Evolutionary conservation across 2,329 filamentous ascomycete genomes (phyloP), one percentile per base, ranked within the genome.

Genomic region (Aureobasidium sp.): DNA sequence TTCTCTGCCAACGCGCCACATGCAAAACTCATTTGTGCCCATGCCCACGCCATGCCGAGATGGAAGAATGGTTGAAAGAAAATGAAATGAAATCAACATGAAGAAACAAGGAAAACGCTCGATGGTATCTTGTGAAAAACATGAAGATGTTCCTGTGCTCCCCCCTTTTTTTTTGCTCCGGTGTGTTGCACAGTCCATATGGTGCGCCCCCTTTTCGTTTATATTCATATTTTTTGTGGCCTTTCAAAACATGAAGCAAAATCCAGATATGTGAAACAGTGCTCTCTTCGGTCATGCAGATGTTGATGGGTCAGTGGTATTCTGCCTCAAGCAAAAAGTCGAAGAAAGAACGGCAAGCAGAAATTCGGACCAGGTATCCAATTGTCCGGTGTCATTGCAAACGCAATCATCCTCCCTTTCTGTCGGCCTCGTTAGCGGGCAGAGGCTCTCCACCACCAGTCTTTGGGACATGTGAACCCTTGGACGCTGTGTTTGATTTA

Each of bases 361-460:
- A 14, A 41, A 45, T 22, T 34, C 15, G 53, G 29, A 44, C 29
- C 34, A 45, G 20, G 39, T 57, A 57, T 57, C 42, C 53, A 57
- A 57, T 34, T 6, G n/a, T 29, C 37, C 36, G n/a, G 53, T 17
- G 42, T 20, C 15, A 20, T n/a, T 42, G 37, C 17, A 22, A 29
- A 6, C 29, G 45, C 29, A 29, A 2, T 62, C 51, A 62, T 29
- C 78, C 78, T 14, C 78, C 78, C 64, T 80, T 80, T 39, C 78
- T 71, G 57, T 80, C 78, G 37, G 72, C 72, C 49, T 75, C 73
- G 66, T 78, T 78, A 1, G 69, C 71, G 17, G 78, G 77, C 57
- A 79, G 63, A 4, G 75, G 71, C 67, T 80, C 76, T 8, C 77
- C 75, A 17, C 68, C 62, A 27, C 53, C 68, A 65, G 65, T 62